Conservation (phyloP, 345 rosid species). For the Reutealis trisperma region DNA sequence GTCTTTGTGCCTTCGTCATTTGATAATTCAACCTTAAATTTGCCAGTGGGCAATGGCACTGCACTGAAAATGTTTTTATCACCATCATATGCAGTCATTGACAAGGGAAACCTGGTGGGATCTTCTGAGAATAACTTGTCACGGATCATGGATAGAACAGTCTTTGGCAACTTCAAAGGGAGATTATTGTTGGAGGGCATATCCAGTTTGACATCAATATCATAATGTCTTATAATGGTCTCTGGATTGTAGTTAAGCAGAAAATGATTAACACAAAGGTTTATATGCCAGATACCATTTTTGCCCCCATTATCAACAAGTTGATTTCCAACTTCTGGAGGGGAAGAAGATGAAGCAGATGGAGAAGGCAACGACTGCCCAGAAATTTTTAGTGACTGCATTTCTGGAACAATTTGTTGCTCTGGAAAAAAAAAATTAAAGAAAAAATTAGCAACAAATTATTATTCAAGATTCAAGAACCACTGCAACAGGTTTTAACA, state of each 20-base stretch:
- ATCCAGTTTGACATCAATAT: slow-evolving; percentile 55
- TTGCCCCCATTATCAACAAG: slow-evolving; percentile 54
- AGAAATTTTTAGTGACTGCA: slow-evolving; percentile 26
- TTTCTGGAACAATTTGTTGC: slow-evolving; percentile 9
- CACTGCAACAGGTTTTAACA: too few species aligned
- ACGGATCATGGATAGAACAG: slow-evolving; percentile 43
- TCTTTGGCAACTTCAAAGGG: slow-evolving; percentile 45
- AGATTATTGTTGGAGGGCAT: slow-evolving; percentile 25
- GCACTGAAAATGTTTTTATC: slow-evolving; percentile 83
- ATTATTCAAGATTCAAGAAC: neutral
- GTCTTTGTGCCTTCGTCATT: slow-evolving; percentile 43
- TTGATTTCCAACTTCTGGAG: neutral
- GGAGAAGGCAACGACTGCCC: slow-evolving; percentile 16
- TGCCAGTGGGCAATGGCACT: slow-evolving; percentile 46
- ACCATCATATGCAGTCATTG: slow-evolving; percentile 81
- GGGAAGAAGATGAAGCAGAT: neutral
- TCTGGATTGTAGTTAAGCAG: slow-evolving; percentile 47
- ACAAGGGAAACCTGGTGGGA: slow-evolving; percentile 43
- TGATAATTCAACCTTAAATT: slow-evolving; percentile 39
- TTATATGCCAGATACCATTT: slow-evolving; percentile 26
- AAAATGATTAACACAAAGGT: slow-evolving; percentile 64
- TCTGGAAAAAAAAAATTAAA: neutral
- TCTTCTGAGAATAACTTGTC: slow-evolving; percentile 51
- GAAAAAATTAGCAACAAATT: neutral
- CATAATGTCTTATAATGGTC: slow-evolving; percentile 56